Evolutionary conservation across 805 yeast species (phyloP).

Genomic region (Citeromyces matritensis): DNA sequence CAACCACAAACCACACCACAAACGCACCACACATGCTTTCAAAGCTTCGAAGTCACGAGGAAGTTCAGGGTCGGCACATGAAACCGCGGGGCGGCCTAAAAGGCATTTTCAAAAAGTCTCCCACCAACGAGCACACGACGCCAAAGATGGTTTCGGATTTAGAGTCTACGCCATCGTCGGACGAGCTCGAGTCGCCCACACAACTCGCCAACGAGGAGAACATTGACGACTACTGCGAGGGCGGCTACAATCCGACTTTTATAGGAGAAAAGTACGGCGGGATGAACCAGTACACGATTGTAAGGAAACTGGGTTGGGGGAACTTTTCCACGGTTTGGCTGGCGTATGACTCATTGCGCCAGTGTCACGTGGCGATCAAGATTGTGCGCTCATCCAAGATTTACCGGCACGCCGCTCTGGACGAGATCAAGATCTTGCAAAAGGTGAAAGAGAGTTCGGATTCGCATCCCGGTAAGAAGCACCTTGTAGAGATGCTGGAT

Average conservation of each 20-base stretch:
- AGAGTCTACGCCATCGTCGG: too few species aligned
- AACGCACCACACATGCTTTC: too few species aligned
- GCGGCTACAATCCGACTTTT: slow-evolving; percentile 53
- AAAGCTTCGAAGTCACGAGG: too few species aligned
- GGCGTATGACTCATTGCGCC: slow-evolving; percentile 22
- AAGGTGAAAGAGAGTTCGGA: slow-evolving; percentile 13
- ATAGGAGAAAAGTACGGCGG: slow-evolving; percentile 38
- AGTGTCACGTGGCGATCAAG: slow-evolving; percentile 44
- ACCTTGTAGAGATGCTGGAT: slow-evolving; percentile 37
- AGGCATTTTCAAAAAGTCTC: too few species aligned
- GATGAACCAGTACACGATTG: slow-evolving; percentile 25
- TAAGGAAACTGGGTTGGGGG: slow-evolving; percentile 57
- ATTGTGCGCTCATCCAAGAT: slow-evolving; percentile 38
- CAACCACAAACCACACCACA: too few species aligned
- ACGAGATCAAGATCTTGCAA: slow-evolving; percentile 39
- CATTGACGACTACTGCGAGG: slow-evolving; percentile 33
- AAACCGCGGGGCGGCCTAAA: too few species aligned
- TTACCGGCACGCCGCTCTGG: slow-evolving; percentile 49
- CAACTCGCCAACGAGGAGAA: slow-evolving; percentile 24
- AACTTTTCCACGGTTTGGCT: slow-evolving; percentile 65
- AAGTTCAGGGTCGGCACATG: too few species aligned
- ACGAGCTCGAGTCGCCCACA: background rate
- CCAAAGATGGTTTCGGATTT: too few species aligned
- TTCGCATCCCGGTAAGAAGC: slow-evolving; percentile 32
- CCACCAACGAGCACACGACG: too few species aligned